These are phyloP conservation scores for Aspergillus transmontanensis DNA, from an alignment of 2,329 filamentous ascomycete genomes.

Conservation along the genomic window DNA sequence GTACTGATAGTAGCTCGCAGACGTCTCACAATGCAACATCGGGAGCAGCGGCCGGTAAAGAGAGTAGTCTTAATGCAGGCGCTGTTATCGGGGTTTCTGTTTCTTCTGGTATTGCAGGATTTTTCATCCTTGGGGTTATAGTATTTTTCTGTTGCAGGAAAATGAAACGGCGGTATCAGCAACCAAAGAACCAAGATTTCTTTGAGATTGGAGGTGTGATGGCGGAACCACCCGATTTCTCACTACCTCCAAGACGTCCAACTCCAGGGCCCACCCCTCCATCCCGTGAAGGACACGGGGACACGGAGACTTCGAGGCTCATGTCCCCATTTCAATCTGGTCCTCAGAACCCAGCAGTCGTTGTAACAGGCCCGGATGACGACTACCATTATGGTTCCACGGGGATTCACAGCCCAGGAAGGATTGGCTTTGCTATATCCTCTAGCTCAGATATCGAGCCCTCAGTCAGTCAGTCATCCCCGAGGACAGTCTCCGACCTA, in stretches of 20 bases:
- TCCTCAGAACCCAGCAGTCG: constrained; percentile 22
- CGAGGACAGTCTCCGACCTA: constrained; percentile 41
- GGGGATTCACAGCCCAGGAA: constrained; percentile 20
- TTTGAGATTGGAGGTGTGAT: constrained; percentile 45
- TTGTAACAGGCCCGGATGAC: constrained; percentile 20
- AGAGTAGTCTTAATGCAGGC: constrained; percentile 28
- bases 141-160: constrained; percentile 36
- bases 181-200: constrained; percentile 26
- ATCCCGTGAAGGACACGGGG: constrained; percentile 7
- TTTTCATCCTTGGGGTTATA: constrained; percentile 36
- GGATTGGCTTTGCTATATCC: constrained; percentile 34
- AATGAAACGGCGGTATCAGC: constrained; percentile 28
- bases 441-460: constrained; percentile 29
- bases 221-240: constrained; percentile 39
- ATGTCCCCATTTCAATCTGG: constrained; percentile 21
- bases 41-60: constrained; percentile 1
- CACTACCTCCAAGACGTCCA: constrained; percentile 27
- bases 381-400: constrained; percentile 8
- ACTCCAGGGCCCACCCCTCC: constrained; percentile 19
- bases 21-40: constrained; percentile 11
- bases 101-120: constrained; percentile 36
- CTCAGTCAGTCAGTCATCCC: constrained; percentile 38
- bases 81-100: constrained; percentile 42
- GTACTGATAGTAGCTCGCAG: constrained; percentile 12
- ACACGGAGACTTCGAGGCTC: constrained; percentile 24